A percentile compares a stretch with the other conserved stretches of the same genome.
Evolutionary conservation across 352 stramenopile species (phyloP).

Genomic region (Pythium dissotocum): DNA sequence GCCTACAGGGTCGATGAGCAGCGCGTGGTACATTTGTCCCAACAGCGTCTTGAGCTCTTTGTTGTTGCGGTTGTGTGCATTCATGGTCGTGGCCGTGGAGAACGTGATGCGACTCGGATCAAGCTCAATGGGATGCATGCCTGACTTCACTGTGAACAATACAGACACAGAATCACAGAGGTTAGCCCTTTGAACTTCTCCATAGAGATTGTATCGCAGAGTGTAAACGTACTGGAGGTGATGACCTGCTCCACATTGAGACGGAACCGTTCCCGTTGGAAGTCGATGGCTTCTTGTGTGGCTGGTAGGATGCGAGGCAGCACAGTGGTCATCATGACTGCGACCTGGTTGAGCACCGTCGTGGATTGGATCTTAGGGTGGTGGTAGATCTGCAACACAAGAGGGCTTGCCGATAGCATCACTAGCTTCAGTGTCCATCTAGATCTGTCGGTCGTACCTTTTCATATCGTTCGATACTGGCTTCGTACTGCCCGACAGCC

Average conservation of each 20-base stretch:
- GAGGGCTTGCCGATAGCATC: neutral
- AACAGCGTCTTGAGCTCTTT: slow-evolving; percentile 55
- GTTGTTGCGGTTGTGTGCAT: slow-evolving; percentile 72
- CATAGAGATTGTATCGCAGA: no score
- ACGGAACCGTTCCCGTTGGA: slow-evolving; percentile 43
- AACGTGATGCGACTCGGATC: slow-evolving; percentile 58
- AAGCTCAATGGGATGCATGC: slow-evolving; percentile 38
- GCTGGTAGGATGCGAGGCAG: slow-evolving; percentile 61
- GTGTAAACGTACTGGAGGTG: slow-evolving; percentile 33
- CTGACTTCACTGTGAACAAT: slow-evolving; percentile 22
- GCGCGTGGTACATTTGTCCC: slow-evolving; percentile 49
- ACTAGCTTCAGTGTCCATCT: no score
- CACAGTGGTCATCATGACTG: slow-evolving; percentile 62
- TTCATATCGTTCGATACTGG: slow-evolving; percentile 56
- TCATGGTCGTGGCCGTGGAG: slow-evolving; percentile 59
- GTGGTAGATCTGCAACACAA: slow-evolving; percentile 1
- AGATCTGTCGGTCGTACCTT: slow-evolving; percentile 25
- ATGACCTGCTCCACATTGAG: slow-evolving; percentile 42
- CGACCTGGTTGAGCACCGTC: slow-evolving; percentile 21
- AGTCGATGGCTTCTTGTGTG: slow-evolving; percentile 52
- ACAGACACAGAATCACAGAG: neutral
- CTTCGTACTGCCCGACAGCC: slow-evolving; percentile 52
- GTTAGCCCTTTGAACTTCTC: neutral
- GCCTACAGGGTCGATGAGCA: slow-evolving; percentile 41
- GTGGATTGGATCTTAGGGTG: slow-evolving; percentile 1